Conservation (phyloP, 148 eudicot genomes). For the Mesembryanthemum crystallinum region DNA sequence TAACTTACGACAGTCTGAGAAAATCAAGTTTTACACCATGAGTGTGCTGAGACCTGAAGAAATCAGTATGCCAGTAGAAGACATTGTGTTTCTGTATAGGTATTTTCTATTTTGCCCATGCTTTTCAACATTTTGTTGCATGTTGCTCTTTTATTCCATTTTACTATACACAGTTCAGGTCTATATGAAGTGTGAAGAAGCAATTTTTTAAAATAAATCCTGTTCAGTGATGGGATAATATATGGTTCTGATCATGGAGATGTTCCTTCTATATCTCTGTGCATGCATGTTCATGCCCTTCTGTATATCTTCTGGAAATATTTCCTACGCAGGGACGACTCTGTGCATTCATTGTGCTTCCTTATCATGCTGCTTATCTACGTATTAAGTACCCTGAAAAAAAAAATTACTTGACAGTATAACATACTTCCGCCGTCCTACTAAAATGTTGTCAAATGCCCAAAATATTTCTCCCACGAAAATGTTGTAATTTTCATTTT, state of each 20-base stretch:
- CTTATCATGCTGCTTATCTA: background rate
- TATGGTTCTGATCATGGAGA: background rate
- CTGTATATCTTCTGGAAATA: background rate
- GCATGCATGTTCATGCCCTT: background rate
- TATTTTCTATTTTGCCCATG: slow-evolving; percentile 22
- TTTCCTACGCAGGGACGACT: background rate
- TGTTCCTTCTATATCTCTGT: background rate
- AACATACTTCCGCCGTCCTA: background rate
- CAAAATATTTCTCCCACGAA: too few species aligned
- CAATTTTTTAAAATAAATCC: background rate
- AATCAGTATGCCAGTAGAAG: slow-evolving; percentile 56
- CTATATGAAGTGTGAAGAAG: slow-evolving; percentile 9
- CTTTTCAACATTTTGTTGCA: background rate
- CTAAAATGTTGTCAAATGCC: too few species aligned
- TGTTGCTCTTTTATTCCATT: background rate
- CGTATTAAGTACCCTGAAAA: background rate
- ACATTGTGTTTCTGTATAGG: slow-evolving; percentile 90
- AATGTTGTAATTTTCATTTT: too few species aligned
- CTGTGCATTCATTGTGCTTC: background rate
- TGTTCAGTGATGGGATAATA: background rate
- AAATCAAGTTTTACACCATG: slow-evolving; percentile 87
- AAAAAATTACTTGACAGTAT: background rate
- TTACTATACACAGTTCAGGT: background rate
- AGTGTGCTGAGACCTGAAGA: slow-evolving; percentile 78
- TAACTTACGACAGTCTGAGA: slow-evolving; percentile 53